These are phyloP conservation scores for Trifolium repens DNA, from an alignment of 306 rosid genomes.

Conservation along the genomic window DNA sequence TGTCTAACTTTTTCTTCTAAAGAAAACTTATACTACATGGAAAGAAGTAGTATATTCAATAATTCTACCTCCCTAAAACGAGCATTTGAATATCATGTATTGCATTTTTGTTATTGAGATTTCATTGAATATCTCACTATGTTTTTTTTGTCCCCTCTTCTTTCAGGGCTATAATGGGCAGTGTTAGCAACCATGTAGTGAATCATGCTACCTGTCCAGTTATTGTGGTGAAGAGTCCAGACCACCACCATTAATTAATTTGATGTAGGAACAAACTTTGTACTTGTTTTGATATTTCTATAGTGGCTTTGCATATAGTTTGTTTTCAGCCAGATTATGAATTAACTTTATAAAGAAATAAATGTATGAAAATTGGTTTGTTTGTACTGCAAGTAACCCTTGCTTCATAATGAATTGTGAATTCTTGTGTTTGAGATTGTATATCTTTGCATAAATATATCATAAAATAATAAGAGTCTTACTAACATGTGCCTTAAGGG, in stretches of 20 bases:
- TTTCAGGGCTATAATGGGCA: conserved; percentile 79
- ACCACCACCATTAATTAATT: conserved; percentile 3
- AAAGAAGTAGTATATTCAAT: no score
- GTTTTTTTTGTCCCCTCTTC: neutral
- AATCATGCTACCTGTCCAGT: conserved; percentile 72
- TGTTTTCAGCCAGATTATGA: neutral
- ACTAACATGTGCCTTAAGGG: no score
- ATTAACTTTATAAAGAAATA: neutral
- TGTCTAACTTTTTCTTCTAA: no score
- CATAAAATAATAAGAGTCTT: neutral
- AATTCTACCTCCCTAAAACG: neutral
- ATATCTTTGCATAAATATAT: neutral
- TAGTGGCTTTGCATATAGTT: neutral
- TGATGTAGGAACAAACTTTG: conserved; percentile 19
- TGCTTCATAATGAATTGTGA: neutral
- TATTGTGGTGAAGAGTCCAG: conserved; percentile 70
- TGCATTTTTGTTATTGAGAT: neutral
- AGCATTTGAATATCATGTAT: neutral
- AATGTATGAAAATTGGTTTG: neutral
- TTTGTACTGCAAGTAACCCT: neutral
- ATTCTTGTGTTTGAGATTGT: neutral
- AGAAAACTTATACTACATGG: no score
- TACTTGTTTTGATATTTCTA: conserved; percentile 3
- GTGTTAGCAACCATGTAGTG: conserved; percentile 86
- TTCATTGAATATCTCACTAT: conserved; percentile 15